Conservation (phyloP, 2,329 filamentous ascomycete species). For the Ophiocordyceps robertsii region DNA sequence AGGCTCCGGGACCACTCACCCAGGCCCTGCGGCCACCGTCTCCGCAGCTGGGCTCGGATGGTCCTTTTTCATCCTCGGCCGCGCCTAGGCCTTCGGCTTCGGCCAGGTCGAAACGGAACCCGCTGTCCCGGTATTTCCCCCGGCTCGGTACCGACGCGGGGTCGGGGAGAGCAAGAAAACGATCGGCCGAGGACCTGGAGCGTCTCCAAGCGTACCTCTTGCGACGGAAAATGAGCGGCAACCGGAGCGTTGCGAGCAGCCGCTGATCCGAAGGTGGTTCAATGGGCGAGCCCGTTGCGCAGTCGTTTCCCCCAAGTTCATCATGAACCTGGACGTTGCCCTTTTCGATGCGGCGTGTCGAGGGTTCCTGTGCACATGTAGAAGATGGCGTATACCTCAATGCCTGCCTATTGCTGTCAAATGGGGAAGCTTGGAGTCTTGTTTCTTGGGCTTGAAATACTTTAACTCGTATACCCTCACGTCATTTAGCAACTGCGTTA, state of each 20-base stretch:
- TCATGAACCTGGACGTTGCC: too few species aligned
- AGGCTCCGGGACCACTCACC: neutral
- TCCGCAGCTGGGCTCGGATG: constrained; percentile 5
- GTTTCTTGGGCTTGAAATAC: too few species aligned
- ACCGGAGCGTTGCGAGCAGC: neutral
- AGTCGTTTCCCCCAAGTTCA: too few species aligned
- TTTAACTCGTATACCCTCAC: too few species aligned
- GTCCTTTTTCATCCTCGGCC: neutral
- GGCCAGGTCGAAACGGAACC: neutral
- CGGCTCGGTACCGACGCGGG: neutral
- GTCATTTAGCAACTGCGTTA: too few species aligned
- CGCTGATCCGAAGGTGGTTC: too few species aligned
- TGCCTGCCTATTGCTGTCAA: too few species aligned
- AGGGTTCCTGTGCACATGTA: too few species aligned
- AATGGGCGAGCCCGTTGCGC: neutral
- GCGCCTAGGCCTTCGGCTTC: neutral
- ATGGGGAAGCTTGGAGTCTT: too few species aligned
- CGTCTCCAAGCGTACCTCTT: constrained; percentile 10
- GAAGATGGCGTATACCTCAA: too few species aligned
- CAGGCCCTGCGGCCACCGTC: constrained; percentile 3
- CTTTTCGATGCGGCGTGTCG: too few species aligned
- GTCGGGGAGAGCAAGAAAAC: neutral
- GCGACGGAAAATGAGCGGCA: constrained; percentile 3
- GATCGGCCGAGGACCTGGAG: constrained; percentile 10
- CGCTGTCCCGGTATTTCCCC: neutral